Evolutionary conservation across 2,329 filamentous ascomycete species (phyloP).

Genomic region (Botrytis porri): DNA sequence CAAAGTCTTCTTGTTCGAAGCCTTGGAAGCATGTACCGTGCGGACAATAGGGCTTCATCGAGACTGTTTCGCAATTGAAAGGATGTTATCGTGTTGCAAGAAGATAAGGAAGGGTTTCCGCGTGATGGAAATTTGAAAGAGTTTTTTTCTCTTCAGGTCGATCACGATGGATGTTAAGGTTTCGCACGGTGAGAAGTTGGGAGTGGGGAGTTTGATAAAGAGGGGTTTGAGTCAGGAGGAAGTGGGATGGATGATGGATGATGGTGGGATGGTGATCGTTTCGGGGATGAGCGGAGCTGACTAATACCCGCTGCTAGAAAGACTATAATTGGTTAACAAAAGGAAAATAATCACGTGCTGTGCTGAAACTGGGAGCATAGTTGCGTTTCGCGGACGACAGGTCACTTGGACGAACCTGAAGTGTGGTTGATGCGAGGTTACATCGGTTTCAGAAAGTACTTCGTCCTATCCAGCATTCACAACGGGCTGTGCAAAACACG

Average conservation of each 20-base stretch:
- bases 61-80: background rate
- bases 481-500: background rate
- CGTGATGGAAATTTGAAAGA: background rate
- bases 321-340: background rate
- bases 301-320: background rate
- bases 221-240: background rate
- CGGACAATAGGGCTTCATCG: background rate
- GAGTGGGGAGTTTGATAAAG: background rate
- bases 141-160: background rate
- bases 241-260: slow-evolving; percentile 1
- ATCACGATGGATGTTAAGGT: background rate
- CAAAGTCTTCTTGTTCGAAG: background rate
- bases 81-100: background rate
- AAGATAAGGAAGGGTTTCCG: background rate
- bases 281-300: background rate
- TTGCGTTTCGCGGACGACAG: background rate
- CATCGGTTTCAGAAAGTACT: background rate
- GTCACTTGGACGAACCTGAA: background rate
- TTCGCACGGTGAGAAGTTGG: background rate
- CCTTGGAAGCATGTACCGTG: background rate
- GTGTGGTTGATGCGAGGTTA: background rate
- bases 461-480: background rate
- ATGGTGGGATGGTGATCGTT: background rate
- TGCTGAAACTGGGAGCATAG: background rate
- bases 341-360: background rate